These are phyloP conservation scores for Erodium texanum DNA, from an alignment of 441 rosid species.

Conservation along the genomic window DNA sequence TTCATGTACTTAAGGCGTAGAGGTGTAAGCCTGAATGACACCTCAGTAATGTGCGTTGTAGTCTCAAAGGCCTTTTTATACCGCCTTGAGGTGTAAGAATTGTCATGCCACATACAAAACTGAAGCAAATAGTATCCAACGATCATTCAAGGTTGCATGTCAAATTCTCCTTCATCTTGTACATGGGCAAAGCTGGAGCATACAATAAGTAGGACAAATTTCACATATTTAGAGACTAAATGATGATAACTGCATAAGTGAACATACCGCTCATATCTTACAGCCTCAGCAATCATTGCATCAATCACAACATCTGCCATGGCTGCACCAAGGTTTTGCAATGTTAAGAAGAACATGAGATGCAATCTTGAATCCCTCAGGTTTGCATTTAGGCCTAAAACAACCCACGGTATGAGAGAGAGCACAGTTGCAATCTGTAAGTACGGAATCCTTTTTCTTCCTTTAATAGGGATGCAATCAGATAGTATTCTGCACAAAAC, in stretches of 20 bases:
- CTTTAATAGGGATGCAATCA: conserved; percentile 79
- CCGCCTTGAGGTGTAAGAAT: no score
- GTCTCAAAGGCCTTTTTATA: no score
- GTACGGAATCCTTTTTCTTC: conserved; percentile 82
- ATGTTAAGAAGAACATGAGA: conserved; percentile 55
- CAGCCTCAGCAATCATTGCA: conserved; percentile 98
- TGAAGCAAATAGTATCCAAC: neutral
- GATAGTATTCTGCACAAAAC: conserved; percentile 57
- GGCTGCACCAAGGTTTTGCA: conserved; percentile 87
- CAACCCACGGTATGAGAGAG: conserved; percentile 79
- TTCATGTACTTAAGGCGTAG: no score
- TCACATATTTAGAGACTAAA: neutral
- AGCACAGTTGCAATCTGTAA: conserved; percentile 60
- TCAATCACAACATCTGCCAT: conserved; percentile 94
- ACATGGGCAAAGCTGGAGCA: neutral
- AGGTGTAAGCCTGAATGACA: no score
- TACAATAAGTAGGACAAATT: neutral
- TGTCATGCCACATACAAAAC: neutral
- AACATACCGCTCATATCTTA: conserved; percentile 53
- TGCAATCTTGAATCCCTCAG: conserved; percentile 52
- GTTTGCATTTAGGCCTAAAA: conserved; percentile 49
- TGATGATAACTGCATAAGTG: neutral
- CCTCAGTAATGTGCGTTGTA: no score
- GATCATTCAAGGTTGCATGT: neutral
- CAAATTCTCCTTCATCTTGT: neutral